phyloP scores from a whole-genome alignment of 257 asterid species.

The Penstemon davidsonii region DNA sequence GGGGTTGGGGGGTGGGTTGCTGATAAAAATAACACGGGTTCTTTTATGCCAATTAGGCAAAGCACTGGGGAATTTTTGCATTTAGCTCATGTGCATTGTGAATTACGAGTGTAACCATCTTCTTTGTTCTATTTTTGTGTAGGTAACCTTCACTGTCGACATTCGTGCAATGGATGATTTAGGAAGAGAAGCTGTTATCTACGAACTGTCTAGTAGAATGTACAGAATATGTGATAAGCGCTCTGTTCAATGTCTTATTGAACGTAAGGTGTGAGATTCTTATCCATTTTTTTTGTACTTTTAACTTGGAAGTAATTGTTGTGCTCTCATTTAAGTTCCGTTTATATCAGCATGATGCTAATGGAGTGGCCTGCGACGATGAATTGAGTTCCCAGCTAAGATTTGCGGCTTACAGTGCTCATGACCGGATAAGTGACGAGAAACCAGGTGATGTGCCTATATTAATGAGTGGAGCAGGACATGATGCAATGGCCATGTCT shows the following conservation, averaged over 20 bases:
- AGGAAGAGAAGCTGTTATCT: constrained; percentile 85
- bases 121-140: constrained; percentile 6
- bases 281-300: constrained; percentile 14
- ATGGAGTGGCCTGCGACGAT: constrained; percentile 72
- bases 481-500: constrained; percentile 98
- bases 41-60: too few relatives aligned
- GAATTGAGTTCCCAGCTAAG: constrained; percentile 68
- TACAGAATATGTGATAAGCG: constrained; percentile 73
- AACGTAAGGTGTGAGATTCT: constrained; percentile 66
- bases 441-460: constrained; percentile 58
- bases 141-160: constrained; percentile 92
- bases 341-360: constrained; percentile 81
- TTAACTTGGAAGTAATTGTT: constrained; percentile 5
- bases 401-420: constrained; percentile 66
- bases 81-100: background rate
- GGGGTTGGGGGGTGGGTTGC: too few relatives aligned
- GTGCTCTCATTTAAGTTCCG: constrained; percentile 28
- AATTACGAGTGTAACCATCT: constrained; percentile 8
- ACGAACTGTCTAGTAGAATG: constrained; percentile 68
- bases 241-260: constrained; percentile 72
- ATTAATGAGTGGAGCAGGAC: constrained; percentile 99
- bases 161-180: constrained; percentile 87
- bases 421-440: constrained; percentile 56
- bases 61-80: too few relatives aligned
- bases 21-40: too few relatives aligned